A percentile compares a stretch with the other conserved stretches of the same genome.
These are phyloP conservation scores for Trichoderma guizhouense DNA, from an alignment of 2,329 filamentous ascomycete genomes.

Conservation along the genomic window DNA sequence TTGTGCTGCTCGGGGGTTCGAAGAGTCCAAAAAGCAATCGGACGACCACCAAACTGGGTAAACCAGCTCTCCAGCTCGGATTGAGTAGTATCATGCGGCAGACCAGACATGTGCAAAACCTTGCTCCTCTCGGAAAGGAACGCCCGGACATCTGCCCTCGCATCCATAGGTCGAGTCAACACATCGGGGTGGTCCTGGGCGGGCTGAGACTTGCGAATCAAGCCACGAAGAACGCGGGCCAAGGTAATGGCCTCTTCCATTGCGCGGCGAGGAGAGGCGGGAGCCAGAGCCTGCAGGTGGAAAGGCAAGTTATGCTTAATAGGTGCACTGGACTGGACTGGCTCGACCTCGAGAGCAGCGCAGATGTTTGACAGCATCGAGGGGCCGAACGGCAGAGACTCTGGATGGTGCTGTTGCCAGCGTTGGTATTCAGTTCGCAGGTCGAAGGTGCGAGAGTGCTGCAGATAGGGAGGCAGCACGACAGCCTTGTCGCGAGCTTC, in stretches of 20 bases:
- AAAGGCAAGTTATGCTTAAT: constrained; percentile 99
- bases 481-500: constrained; percentile 98
- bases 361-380: constrained; percentile 97
- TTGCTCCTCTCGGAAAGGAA: constrained; percentile 97
- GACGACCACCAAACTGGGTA: constrained; percentile 94
- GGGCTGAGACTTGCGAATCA: constrained; percentile 95
- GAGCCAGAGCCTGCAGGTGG: constrained; percentile 92
- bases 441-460: constrained; percentile 97
- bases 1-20: constrained; percentile 98
- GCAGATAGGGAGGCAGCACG: constrained; percentile 90
- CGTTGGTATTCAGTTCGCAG: constrained; percentile 95
- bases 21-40: constrained; percentile 98
- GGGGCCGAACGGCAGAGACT: constrained; percentile 93
- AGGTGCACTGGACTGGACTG: constrained; percentile 92
- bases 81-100: constrained; percentile 97
- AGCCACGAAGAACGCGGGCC: constrained; percentile 82
- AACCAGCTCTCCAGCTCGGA: constrained; percentile 99
- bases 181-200: constrained; percentile 92
- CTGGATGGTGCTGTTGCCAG: constrained; percentile 97
- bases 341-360: constrained; percentile 95
- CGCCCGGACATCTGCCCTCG: constrained; percentile 89
- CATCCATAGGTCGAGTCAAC: constrained; percentile 91
- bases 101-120: constrained; percentile 94
- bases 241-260: constrained; percentile 98
- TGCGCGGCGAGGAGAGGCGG: constrained; percentile 88